Evolutionary conservation across 805 yeast species (phyloP), one percentile per base, ranked within the genome.

Genomic region (Pichia pseudocactophila): DNA sequence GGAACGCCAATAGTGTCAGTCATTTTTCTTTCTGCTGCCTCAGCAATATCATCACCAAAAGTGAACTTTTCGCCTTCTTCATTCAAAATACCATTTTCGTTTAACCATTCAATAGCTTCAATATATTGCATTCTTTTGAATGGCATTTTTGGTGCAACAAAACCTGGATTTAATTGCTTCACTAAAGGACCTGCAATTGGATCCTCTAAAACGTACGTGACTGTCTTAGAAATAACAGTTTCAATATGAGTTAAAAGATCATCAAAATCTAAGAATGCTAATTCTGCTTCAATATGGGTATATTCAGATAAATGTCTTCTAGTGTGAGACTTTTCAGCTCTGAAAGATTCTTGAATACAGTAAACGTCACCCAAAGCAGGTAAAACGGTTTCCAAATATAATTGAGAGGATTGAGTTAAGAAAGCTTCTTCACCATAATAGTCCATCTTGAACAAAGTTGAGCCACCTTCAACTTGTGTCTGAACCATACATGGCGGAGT

Each of bases 401-500:
- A 76, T 71, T 92, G 99, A 15, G 97, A 90, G 8, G 96, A 84
- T 69, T 92, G 99, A 16, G 99, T 94, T 59, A 92, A 73, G 66
- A 70, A 92, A 10, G 98, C 97, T 63, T 89, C 92, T 70, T 92
- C 95, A 42, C 96, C 97, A 63, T 92, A 92, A 71, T 94, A 92
- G 63, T 85, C 83, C 70, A 92, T 71, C 57, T 81, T 79, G 73
- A 92, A 92, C 59, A 92, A 72, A 15, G 98, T 92, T 32, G 97
- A 84, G 42, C 99, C 99, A 63, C 99, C 98, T 70, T 92, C 99
- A 46, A 92, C 99, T 71, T 92, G 97, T 32, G 96, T 89, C 70
- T 92, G 98, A 43, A 92, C 99, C 97, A 92, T 92, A 68, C 97
- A 89, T 58, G 99, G 99, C 36, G 98, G 97, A 32, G 97, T 92